Base-by-base conservation (phyloP, 176 grass and related monocot species). In the Carex pumila region DNA sequence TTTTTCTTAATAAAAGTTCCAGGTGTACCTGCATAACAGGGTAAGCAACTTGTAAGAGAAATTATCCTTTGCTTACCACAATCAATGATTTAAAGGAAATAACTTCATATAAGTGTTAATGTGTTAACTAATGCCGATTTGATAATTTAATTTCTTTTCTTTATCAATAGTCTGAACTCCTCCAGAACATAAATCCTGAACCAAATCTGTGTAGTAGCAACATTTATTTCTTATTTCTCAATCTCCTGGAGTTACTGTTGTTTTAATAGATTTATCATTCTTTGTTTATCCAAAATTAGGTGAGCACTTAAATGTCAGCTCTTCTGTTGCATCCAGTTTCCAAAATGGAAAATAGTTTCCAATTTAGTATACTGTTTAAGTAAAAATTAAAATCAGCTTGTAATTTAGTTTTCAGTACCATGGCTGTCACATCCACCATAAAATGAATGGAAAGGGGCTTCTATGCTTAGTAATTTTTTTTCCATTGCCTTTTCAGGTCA, bases 401-500 rank as follows among this genome's bases (percentile, higher is more conserved):
- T 8, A 31, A 55, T 29, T 56, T 56, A 56, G 18, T 50, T 77
- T 32, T 30, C 21, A 43, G 14, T n/a, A 72, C 41, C 41, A 72
- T 21, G 43, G 3, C 10, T 73, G 43, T 50, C 41, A 72, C 41
- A 12, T 5, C 3, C 18, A 73, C 3, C 37, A 73, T 50, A 50
- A 2, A 43, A 45, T 71, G 37, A 45, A n/a, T 47, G 17, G 13
- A 29, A 75, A 10, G 32, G 6, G 25, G 34, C 50, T 32, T 6
- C 32, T 9, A 18, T 56, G 32, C 50, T 0, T 57, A 9, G 12
- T 56, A 14, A 50, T 74, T 13, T 29, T 49, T 76, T 57, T 52
- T 54, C 8, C 15, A 60, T 34, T 68, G 25, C 79, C 37, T 68
- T 69, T 83, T 55, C 62, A 83, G 81, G 81, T 83, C 8, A 55